Conservation (phyloP, 352 stramenopile genomes). For the Globisporangium nunn region DNA sequence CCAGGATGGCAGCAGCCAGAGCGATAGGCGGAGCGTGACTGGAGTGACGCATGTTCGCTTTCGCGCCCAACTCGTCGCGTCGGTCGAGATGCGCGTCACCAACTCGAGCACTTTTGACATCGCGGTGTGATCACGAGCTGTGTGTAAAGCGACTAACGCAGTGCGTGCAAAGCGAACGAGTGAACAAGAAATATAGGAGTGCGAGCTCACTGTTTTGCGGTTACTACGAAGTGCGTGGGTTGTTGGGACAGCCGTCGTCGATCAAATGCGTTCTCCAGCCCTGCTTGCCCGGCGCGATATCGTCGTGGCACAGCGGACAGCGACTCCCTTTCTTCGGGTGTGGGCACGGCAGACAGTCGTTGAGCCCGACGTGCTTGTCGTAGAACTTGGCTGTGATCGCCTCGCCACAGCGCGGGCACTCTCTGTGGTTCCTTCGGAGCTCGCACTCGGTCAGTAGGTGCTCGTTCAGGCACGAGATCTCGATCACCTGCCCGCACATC, state of each 20-base stretch:
- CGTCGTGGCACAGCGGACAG: slow-evolving; percentile 79
- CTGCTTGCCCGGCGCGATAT: slow-evolving; percentile 53
- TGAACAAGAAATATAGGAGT: too few species aligned
- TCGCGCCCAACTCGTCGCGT: slow-evolving; percentile 5
- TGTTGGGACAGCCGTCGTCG: slow-evolving; percentile 64
- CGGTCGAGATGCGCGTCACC: slow-evolving; percentile 4
- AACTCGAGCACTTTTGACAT: not conserved
- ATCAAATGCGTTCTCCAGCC: slow-evolving; percentile 69
- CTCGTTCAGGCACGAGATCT: slow-evolving; percentile 87
- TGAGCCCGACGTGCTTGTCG: slow-evolving; percentile 69
- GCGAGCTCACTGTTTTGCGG: not conserved
- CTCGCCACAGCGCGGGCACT: slow-evolving; percentile 75
- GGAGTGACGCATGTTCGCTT: slow-evolving; percentile 27
- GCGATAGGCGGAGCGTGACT: slow-evolving; percentile 10
- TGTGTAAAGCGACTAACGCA: not conserved
- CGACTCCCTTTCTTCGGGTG: slow-evolving; percentile 57
- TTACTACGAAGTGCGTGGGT: slow-evolving; percentile 38
- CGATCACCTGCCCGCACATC: slow-evolving; percentile 91
- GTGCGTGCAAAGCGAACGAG: not conserved
- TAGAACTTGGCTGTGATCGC: slow-evolving; percentile 82
- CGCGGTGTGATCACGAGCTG: not conserved
- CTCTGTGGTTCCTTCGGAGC: slow-evolving; percentile 71
- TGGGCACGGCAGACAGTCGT: slow-evolving; percentile 58
- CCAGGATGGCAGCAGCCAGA: slow-evolving; percentile 13
- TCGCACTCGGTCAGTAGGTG: slow-evolving; percentile 89